Evolutionary conservation across 129 eudicot species (phyloP), one percentile per base, ranked within the genome.

Genomic region (Solidago caesia): DNA sequence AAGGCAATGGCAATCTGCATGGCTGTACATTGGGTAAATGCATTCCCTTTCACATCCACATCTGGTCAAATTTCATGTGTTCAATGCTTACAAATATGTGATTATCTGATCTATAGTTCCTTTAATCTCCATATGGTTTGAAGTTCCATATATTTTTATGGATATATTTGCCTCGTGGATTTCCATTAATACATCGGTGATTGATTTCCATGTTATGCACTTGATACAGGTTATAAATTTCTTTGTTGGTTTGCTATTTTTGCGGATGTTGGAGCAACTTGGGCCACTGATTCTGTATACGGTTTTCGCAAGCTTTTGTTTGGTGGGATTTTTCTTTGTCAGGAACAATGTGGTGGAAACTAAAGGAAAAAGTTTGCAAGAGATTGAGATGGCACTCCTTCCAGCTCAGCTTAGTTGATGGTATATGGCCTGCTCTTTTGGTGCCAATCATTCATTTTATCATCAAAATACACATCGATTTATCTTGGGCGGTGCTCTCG

Each of bases 21-120:
- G 97, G 89, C 97, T 80, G 90, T 89, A 51, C 97, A 91, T 78
- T 91, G 97, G 97, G 97, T 89, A 91, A 86, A 59, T 71, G 5
- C 45, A 8, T 71, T 44, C 8, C 55, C 47, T 45, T 68, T 44
- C 39, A 44, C 13, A 55, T n/a, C n/a, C 14, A 26, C 60, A 21
- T 59, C 41, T 69, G 72, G 33, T 16, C 33, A 15, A 12, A 46
- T 51, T 68, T 62, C 8, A n/a, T 21, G 16, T 53, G 16, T 53
- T 53, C 8, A 4, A 7, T 53, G 33, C 55, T 61, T 15, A 49
- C 21, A 29, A 39, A 62, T 60, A 60, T 0, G 5, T 15, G 8
- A 16, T 58, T 11, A 45, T 10, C 16, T 27, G 39, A 29, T 29
- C 39, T 29, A 29, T 29, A 29, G 39, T 29, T 29, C 2, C 39